Percentiles rank a stretch among this genome's conserved stretches.
These are phyloP conservation scores for Hypomyces rosellus DNA, from an alignment of 2,329 filamentous ascomycete species.

Conservation along the genomic window DNA sequence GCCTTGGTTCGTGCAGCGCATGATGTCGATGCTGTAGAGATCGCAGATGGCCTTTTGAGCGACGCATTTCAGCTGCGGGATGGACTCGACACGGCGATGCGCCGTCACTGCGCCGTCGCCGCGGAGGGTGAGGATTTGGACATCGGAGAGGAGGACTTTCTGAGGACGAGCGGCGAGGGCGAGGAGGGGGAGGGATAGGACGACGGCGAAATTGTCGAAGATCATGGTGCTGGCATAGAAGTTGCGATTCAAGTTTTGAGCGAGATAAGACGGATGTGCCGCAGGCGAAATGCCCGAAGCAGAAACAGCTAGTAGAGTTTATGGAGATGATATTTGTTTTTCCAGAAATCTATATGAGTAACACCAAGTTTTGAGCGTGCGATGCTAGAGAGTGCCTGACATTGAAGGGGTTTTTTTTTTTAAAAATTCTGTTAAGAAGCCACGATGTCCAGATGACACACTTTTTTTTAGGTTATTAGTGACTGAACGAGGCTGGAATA, in stretches of 20 bases:
- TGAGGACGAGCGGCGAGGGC: conserved; percentile 29
- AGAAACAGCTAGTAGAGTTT: too few relatives aligned
- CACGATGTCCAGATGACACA: conserved; percentile 19
- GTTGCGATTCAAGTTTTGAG: background rate
- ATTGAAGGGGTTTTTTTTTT: too few relatives aligned
- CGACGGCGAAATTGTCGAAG: conserved; percentile 15
- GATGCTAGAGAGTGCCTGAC: too few relatives aligned
- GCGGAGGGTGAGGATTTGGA: conserved; percentile 74
- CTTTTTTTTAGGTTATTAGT: background rate
- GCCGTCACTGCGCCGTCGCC: conserved; percentile 58
- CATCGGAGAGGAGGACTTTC: conserved; percentile 52
- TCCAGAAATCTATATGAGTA: background rate
- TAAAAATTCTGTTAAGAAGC: conserved; percentile 13
- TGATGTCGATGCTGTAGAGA: conserved; percentile 68
- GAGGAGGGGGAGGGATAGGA: conserved; percentile 21
- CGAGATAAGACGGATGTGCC: background rate
- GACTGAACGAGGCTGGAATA: background rate
- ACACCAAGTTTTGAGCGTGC: too few relatives aligned
- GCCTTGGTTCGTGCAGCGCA: conserved; percentile 88
- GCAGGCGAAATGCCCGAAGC: too few relatives aligned
- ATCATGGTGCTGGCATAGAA: conserved; percentile 21
- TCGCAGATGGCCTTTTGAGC: conserved; percentile 58
- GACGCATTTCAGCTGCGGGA: conserved; percentile 74
- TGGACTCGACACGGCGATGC: conserved; percentile 66
- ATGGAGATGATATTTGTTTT: background rate